These are phyloP conservation scores for Ophiorrhiza pumila DNA, from an alignment of 257 asterid species.

Conservation along the genomic window DNA sequence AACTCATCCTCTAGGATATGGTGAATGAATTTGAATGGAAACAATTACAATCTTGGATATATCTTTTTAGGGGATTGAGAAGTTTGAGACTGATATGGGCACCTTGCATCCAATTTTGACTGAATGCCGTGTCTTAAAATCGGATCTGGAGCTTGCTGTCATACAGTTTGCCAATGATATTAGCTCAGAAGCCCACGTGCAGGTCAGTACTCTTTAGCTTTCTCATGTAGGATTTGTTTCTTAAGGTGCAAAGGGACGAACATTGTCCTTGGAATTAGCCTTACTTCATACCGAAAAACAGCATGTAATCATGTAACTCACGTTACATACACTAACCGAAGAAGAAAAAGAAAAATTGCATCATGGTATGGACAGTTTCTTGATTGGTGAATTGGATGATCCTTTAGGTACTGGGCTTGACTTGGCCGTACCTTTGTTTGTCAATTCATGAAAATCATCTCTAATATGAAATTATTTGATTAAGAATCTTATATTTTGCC, in stretches of 20 bases:
- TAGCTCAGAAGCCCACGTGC: conserved; percentile 98
- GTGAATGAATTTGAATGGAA: neutral
- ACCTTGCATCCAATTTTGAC: conserved; percentile 84
- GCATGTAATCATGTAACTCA: neutral
- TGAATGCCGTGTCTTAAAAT: conserved; percentile 92
- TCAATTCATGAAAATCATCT: neutral
- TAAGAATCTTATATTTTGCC: neutral
- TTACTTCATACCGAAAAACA: neutral
- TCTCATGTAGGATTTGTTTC: neutral
- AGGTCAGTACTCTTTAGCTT: conserved; percentile 50
- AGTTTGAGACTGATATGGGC: conserved; percentile 57
- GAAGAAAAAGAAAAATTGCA: neutral
- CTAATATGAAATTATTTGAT: too few species aligned
- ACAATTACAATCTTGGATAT: conserved; percentile 12
- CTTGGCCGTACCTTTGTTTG: neutral
- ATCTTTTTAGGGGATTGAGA: conserved; percentile 67
- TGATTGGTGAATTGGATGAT: neutral
- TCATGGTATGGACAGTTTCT: too few species aligned
- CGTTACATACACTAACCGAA: neutral
- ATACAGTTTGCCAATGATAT: conserved; percentile 96
- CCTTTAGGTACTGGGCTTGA: neutral
- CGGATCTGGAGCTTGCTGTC: conserved; percentile 67
- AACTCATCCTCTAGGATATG: neutral
- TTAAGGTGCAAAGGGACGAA: neutral
- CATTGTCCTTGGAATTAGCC: neutral